These are phyloP conservation scores for Artemisia argyi DNA, from an alignment of 129 eudicot species.

Conservation along the genomic window DNA sequence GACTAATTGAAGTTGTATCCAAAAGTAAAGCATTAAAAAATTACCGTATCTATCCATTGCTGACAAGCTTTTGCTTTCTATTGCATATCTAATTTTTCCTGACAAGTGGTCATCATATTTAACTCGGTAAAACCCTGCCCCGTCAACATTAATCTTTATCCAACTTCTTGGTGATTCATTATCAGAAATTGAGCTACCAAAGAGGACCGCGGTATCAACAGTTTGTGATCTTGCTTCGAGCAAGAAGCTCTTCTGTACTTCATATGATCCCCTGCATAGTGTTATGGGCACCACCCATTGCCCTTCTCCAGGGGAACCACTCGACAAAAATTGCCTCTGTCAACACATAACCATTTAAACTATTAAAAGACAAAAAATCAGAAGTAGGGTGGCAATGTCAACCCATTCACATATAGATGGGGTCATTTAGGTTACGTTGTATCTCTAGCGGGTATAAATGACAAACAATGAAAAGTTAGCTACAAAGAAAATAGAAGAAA, in stretches of 20 bases:
- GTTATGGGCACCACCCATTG: slow-evolving; percentile 96
- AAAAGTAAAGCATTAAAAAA: slow-evolving; percentile 6
- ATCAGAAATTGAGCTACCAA: too few relatives aligned
- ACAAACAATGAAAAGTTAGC: neutral
- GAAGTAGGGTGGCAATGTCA: too few relatives aligned
- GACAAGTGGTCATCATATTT: slow-evolving; percentile 83
- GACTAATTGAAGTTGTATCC: neutral
- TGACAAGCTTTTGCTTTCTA: slow-evolving; percentile 68
- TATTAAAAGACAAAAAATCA: neutral
- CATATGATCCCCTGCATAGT: slow-evolving; percentile 73
- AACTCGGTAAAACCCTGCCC: slow-evolving; percentile 92
- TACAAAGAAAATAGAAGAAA: neutral
- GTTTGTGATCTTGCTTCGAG: slow-evolving; percentile 56
- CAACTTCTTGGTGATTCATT: slow-evolving; percentile 43
- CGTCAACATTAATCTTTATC: slow-evolving; percentile 89
- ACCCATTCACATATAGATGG: neutral
- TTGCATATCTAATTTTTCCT: slow-evolving; percentile 74
- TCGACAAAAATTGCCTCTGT: slow-evolving; percentile 80
- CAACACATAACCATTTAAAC: slow-evolving; percentile 1
- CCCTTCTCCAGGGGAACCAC: slow-evolving; percentile 78
- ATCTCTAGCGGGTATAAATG: neutral
- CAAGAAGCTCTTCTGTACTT: slow-evolving; percentile 56
- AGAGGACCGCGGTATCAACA: slow-evolving; percentile 13
- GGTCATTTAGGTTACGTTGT: neutral
- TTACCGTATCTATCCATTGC: slow-evolving; percentile 86